Evolutionary conservation across 179 eudicot genomes (phyloP), one percentile per base, ranked within the genome.

Genomic region (Silene vulgaris): DNA sequence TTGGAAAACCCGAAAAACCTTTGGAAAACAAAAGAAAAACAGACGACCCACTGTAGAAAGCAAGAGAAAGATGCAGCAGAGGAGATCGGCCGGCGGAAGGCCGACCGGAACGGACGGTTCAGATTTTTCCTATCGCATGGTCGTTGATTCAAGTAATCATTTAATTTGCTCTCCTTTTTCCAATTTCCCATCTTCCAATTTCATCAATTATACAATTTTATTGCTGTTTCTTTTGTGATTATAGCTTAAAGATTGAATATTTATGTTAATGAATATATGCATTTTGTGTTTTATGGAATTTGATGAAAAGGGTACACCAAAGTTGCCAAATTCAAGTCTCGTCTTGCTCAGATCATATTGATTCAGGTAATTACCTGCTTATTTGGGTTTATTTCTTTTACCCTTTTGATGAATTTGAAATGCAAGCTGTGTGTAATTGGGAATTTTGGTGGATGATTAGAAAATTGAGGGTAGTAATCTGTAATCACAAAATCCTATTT

Each of bases 41-140:
- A 19, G 62, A 74, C 40, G 56, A 59, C 74, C 29, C 7, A 40
- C 2, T 8, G 19, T 16, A 32, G 30, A 17, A 32, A 54, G 70
- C 9, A 67, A 66, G 76, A 59, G 74, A 20, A 35, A 75, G 60
- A 93, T 93, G 98, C 84, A 87, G 79, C 92, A 84, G 75, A 87
- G 96, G 65, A 83, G 86, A 79, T 59, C 85, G 0, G 70, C 69
- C 20, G 21, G 73, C 37, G 88, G 81, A 8, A 80, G 98, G 59
- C 98, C 97, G n/a, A 74, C 87, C 1, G 98, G 98, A 78, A 92
- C 97, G 7, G 97, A 94, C 59, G 99, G 97, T 48, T 95, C 87
- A 7, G 96, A 92, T 85, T 95, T 78, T 81, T 92, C 99, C 29
- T 92, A 82, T 48, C 91, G 97, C 65, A 95, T 95, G 99, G 93